Conservation (phyloP, 2,329 filamentous ascomycete genomes). For the Fusarium sp. region DNA sequence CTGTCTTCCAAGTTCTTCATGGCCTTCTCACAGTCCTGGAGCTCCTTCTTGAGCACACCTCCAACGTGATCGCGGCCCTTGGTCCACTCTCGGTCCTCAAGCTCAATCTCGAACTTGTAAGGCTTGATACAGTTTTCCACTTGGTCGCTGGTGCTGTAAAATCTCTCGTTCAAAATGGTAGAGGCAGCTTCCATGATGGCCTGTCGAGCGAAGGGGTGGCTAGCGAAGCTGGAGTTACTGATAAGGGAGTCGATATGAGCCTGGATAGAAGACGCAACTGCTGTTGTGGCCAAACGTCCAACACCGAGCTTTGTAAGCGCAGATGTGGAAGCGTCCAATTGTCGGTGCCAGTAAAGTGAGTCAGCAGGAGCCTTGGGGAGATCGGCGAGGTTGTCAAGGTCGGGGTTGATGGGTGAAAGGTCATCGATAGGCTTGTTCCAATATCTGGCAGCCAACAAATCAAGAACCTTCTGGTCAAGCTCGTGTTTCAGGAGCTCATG, state of each 20-base stretch:
- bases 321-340: conserved; percentile 91
- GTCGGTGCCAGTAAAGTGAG: conserved; percentile 90
- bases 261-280: conserved; percentile 89
- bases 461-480: conserved; percentile 92
- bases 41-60: conserved; percentile 84
- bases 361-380: conserved; percentile 87
- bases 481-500: conserved; percentile 89
- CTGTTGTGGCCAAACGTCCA: conserved; percentile 88
- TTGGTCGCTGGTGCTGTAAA: conserved; percentile 97
- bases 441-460: conserved; percentile 90
- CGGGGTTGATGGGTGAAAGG: conserved; percentile 71
- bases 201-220: conserved; percentile 90
- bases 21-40: conserved; percentile 84
- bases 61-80: conserved; percentile 86
- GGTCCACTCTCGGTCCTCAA: conserved; percentile 89
- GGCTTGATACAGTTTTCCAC: conserved; percentile 99
- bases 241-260: conserved; percentile 83
- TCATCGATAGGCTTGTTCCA: conserved; percentile 97
- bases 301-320: conserved; percentile 94
- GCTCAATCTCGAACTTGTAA: conserved; percentile 97
- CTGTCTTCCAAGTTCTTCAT: conserved; percentile 77
- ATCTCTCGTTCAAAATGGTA: conserved; percentile 89
- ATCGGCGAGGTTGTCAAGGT: conserved; percentile 77
- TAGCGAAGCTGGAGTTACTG: conserved; percentile 81
- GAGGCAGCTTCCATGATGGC: conserved; percentile 93